Conservation (phyloP, 2,329 filamentous ascomycete genomes). For the Penicillium freii region DNA sequence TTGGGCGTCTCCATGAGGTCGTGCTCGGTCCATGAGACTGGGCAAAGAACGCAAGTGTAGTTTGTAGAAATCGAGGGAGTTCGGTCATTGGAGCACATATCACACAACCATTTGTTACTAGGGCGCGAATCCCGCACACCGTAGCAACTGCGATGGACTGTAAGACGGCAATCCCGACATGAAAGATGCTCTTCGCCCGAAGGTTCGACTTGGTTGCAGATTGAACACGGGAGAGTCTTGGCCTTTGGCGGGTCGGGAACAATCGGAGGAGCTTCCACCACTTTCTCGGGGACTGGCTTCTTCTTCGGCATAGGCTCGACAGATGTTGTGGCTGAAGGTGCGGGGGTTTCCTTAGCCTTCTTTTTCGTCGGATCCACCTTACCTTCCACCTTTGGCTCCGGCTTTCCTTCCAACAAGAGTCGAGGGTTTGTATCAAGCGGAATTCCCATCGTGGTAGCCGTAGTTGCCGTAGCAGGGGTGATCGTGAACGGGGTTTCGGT, state of each 20-base stretch:
- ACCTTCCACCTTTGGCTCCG: slow-evolving; percentile 37
- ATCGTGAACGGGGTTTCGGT: slow-evolving; percentile 47
- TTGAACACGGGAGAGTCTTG: slow-evolving; percentile 74
- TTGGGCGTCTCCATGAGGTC: slow-evolving; percentile 83
- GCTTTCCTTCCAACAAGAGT: slow-evolving; percentile 30
- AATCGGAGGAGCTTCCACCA: slow-evolving; percentile 56
- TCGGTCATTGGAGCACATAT: slow-evolving; percentile 93
- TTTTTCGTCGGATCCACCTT: slow-evolving; percentile 58
- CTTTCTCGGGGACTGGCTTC: slow-evolving; percentile 58
- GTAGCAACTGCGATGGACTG: slow-evolving; percentile 89
- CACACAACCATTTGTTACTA: slow-evolving; percentile 84
- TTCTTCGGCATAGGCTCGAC: slow-evolving; percentile 59
- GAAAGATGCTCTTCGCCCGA: slow-evolving; percentile 69
- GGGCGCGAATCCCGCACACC: slow-evolving; percentile 71
- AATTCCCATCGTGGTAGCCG: slow-evolving; percentile 45
- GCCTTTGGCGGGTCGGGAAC: slow-evolving; percentile 78
- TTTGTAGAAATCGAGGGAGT: slow-evolving; percentile 88
- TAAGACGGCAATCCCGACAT: slow-evolving; percentile 84
- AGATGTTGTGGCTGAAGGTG: slow-evolving; percentile 45
- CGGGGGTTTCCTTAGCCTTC: slow-evolving; percentile 54
- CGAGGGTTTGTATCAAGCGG: slow-evolving; percentile 37
- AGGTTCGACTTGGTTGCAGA: slow-evolving; percentile 74
- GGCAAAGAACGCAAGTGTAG: slow-evolving; percentile 91
- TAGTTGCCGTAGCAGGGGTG: slow-evolving; percentile 43
- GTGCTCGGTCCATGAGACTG: slow-evolving; percentile 74